phyloP scores from a whole-genome alignment of 1,284 basidiomycete genomes.

The Phylloboletellus chloephorus region DNA sequence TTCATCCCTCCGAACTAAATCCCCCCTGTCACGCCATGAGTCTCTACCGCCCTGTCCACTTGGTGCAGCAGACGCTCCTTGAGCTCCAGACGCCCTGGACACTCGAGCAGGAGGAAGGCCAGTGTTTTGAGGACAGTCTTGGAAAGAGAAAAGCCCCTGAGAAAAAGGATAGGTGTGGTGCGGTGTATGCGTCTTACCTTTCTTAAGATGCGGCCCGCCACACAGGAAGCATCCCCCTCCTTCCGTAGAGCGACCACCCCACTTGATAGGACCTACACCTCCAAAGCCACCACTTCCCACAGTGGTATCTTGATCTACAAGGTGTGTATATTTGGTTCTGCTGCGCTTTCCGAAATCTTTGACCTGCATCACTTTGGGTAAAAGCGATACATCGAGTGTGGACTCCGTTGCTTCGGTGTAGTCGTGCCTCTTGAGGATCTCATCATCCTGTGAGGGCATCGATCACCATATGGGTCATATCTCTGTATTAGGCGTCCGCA shows the following conservation, averaged over 20 bases:
- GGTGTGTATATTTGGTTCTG: conserved; percentile 92
- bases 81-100: conserved; percentile 42
- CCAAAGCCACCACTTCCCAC: conserved; percentile 60
- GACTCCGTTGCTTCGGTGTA: conserved; percentile 86
- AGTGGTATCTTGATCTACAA: conserved; percentile 93
- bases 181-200: conserved; percentile 50
- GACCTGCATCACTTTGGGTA: conserved; percentile 97
- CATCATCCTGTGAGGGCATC: conserved; percentile 61
- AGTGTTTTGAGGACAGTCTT: conserved; percentile 74
- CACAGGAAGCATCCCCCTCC: conserved; percentile 83
- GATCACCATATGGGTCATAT: conserved; percentile 12
- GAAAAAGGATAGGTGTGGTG: conserved; percentile 2
- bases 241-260: conserved; percentile 52
- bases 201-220: conserved; percentile 85
- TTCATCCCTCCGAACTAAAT: conserved; percentile 17
- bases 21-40: conserved; percentile 42
- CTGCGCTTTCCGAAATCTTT: conserved; percentile 92
- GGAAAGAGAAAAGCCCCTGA: conserved; percentile 2
- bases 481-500: background rate
- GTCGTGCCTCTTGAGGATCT: conserved; percentile 81
- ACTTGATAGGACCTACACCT: conserved; percentile 50
- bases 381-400: conserved; percentile 76
- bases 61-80: conserved; percentile 38
- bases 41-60: conserved; percentile 39
- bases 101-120: conserved; percentile 40